Percentiles rank a stretch among this genome's conserved stretches.
phyloP scores from a whole-genome alignment of 176 grass and related monocot genomes.

The Zea mays region Zm-B73-REFERENCE-NAM-5.0 NC_050100.1:148672501-148673000 shows the following conservation, averaged over 20 bases:
- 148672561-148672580: conserved; percentile 65
- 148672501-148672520: conserved; percentile 56
- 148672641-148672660: conserved; percentile 35
- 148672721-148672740: conserved; percentile 38
- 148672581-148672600: conserved; percentile 43
- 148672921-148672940: not conserved
- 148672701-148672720: conserved; percentile 39
- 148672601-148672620: conserved; percentile 38
- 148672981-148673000: conserved; percentile 16
- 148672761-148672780: conserved; percentile 42
- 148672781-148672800: conserved; percentile 34
- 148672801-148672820: conserved; percentile 10
- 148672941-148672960: conserved; percentile 53
- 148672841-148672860: conserved; percentile 30
- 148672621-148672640: conserved; percentile 19
- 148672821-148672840: conserved; percentile 45
- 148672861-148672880: conserved; percentile 32
- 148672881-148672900: conserved; percentile 36
- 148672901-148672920: conserved; percentile 45
- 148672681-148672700: conserved; percentile 66
- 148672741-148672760: conserved; percentile 23
- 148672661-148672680: conserved; percentile 49
- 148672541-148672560: conserved; percentile 82
- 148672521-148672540: conserved; percentile 75
- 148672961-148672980: not conserved